Evolutionary conservation across 176 grass and related monocot species (phyloP).

Genomic region (Eremochloa ophiuroides): DNA sequence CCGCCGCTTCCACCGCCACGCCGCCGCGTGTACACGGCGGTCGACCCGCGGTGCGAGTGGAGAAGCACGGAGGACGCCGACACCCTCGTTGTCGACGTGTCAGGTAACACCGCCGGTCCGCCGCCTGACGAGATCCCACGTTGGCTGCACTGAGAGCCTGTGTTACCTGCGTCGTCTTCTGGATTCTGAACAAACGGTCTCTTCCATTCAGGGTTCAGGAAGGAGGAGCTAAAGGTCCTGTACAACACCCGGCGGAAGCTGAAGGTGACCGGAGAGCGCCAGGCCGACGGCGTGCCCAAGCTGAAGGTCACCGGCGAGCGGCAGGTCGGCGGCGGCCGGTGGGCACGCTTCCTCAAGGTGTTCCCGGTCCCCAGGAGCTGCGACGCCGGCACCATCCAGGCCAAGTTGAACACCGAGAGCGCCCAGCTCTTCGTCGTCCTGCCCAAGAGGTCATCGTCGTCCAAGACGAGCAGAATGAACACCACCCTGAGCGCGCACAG

Average conservation of each 20-base stretch:
- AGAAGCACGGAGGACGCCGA: constrained; percentile 12
- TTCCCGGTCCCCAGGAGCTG: constrained; percentile 27
- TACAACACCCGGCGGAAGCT: constrained; percentile 41
- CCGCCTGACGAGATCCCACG: not conserved
- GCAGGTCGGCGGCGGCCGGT: constrained; percentile 9
- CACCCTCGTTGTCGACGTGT: constrained; percentile 40
- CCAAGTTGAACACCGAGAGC: constrained; percentile 19
- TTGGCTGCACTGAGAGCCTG: not conserved
- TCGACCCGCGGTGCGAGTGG: constrained; percentile 48
- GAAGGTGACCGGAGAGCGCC: constrained; percentile 43
- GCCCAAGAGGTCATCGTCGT: constrained; percentile 16
- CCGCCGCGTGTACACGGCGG: constrained; percentile 23
- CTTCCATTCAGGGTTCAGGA: constrained; percentile 41
- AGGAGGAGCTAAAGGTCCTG: constrained; percentile 49
- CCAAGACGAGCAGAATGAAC: not conserved
- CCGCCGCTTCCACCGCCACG: not conserved
- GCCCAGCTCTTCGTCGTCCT: constrained; percentile 37
- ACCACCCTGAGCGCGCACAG: not conserved
- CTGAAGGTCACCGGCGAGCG: constrained; percentile 34
- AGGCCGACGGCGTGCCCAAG: not conserved
- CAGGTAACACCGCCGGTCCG: constrained; percentile 5
- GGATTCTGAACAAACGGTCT: not conserved
- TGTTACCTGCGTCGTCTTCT: too few relatives aligned
- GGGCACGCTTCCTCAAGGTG: constrained; percentile 42
- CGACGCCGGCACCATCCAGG: constrained; percentile 15